Base-by-base conservation (phyloP, 371 early-diverging fungal genomes). In the Apophysomyces sp. region DNA sequence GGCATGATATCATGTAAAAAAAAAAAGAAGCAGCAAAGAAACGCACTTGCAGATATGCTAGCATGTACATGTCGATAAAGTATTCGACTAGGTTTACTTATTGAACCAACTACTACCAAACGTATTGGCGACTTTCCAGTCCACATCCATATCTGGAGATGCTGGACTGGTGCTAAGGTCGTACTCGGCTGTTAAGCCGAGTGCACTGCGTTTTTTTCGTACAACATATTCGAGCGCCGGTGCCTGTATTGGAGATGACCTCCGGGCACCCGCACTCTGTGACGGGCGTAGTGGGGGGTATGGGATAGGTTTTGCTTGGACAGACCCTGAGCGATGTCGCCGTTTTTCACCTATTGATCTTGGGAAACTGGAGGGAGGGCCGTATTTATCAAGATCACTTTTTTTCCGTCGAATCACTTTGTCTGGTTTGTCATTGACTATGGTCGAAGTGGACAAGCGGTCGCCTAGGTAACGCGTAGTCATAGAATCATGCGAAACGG, bases 81-180 rank as follows among this genome's bases (percentile, higher is more conserved):
- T n/a, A n/a, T n/a, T 34, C 12, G 34, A 12, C 9, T 44, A 21
- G 49, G 49, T 18, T 44, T 44, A 44, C 21, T 21, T 44, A 21
- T 44, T 63, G 40, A 57, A 57, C 31, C 57, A 52, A 57, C 63
- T 58, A 29, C 58, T 40, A 58, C 41, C 41, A 41, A 41, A 51
- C 9, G 49, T 31, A 31, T 52, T 61, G 13, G 41, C 55, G 18
- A 56, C 57, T 24, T 60, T 61, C 57, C 61, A 66, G 29, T 69
- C 65, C 21, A 62, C 62, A 21, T 73, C 73, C 15, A 66, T 61
- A 40, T 65, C 68, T 2, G 67, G 60, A n/a, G 70, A 63, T 11
- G 67, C 61, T 18, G 71, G 64, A 11, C 49, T 62, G 55, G 24
- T 62, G 16, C 24, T 39, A 62, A 13, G 55, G 24, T 66, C 66